Evolutionary conservation across 176 grass and related monocot species (phyloP), one percentile per base, ranked within the genome.

Genomic region (Chrysopogon serrulatus): DNA sequence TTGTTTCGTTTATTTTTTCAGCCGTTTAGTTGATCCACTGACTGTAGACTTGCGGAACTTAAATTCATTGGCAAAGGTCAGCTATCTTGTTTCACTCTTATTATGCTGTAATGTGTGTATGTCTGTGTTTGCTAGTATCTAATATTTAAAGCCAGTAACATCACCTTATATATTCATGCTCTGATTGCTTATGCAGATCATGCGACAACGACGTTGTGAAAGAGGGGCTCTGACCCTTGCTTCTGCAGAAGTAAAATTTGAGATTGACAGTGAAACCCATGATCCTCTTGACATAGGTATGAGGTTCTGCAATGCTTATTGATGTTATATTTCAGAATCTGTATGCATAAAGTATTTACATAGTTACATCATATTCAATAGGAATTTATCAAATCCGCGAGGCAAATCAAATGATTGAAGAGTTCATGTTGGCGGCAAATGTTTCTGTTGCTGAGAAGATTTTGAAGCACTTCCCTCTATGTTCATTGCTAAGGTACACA

Each of bases 321-420:
- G n/a, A 37, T 81, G 45, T 66, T 23, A 54, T 78, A 60, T 75
- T 65, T 80, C 27, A 62, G 30, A 86, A 61, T 86, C 66, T 32
- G 5, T 43, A 56, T 64, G 54, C 31, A 81, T 78, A 37, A 80
- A 88, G 74, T 86, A 53, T 33, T 82, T 71, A 84, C 65, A 40
- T 69, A 49, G 16, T 49, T 49, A 13, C 41, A 48, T 44, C 18
- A 79, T 78, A 62, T 87, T 84, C 67, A 87, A 66, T 63, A 94
- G 96, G 96, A 56, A 98, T 98, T 78, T 98, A 98, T 93, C 96
- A 98, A 98, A 95, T 98, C 68, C 84, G 96, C 0, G 96, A 98
- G 89, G 96, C 96, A 83, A 98, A 98, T 87, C 96, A 98, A 86
- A 98, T 98, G 96, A 95, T 98, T 23, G 96, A 98, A 76, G 96